A percentile compares a stretch with the other conserved stretches of the same genome.
phyloP scores from a whole-genome alignment of 805 yeast genomes.

The Lipomyces starkeyi region DNA sequence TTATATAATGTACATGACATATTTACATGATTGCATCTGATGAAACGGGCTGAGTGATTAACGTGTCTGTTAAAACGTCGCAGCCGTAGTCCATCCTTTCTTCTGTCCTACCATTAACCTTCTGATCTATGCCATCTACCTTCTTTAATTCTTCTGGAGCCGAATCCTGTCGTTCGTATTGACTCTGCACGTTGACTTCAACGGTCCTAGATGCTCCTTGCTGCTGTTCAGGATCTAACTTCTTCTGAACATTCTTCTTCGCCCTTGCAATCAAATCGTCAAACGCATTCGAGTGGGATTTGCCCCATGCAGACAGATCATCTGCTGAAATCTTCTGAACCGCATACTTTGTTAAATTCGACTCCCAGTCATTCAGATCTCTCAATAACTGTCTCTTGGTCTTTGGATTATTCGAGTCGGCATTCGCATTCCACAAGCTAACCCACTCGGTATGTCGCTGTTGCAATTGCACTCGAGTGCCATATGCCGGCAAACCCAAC shows the following conservation, averaged over 20 bases:
- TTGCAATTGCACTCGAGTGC: conserved; percentile 68
- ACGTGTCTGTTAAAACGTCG: background rate
- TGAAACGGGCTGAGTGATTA: background rate
- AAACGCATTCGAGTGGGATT: conserved; percentile 39
- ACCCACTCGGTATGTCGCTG: conserved; percentile 77
- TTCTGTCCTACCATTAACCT: background rate
- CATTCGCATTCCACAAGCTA: conserved; percentile 78
- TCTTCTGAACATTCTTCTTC: conserved; percentile 14
- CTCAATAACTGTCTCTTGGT: conserved; percentile 60
- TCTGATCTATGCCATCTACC: background rate
- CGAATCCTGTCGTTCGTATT: background rate
- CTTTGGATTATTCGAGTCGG: conserved; percentile 72
- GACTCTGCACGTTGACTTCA: background rate
- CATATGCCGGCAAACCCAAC: conserved; percentile 63
- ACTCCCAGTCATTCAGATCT: conserved; percentile 72
- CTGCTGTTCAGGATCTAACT: background rate
- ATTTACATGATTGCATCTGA: background rate
- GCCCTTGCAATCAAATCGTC: conserved; percentile 40
- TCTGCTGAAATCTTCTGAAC: conserved; percentile 36
- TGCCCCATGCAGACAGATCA: conserved; percentile 40
- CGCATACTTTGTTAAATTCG: conserved; percentile 41
- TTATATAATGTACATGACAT: background rate
- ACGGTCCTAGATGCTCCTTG: background rate
- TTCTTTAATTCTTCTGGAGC: background rate
- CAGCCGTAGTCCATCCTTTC: background rate